Base-by-base conservation (phyloP, 169 alveolate genomes). In the Plasmodium reichenowi region DNA sequence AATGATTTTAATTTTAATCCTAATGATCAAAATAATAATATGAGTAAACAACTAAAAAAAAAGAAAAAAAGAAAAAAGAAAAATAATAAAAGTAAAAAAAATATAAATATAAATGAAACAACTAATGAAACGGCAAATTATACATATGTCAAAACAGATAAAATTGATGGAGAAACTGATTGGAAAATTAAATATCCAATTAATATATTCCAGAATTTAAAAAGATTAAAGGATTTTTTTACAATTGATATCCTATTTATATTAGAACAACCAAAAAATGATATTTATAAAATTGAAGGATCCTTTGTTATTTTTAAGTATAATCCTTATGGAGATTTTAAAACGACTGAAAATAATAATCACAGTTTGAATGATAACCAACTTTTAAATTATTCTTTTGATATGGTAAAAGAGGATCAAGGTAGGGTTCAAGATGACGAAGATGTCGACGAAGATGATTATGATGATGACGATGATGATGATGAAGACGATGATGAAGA, bases 101-200 rank as follows among this genome's bases (percentile, higher is more conserved):
- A 54, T 32, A 75, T 38, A 45, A 29, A 45, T 43, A 68, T 20
- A 12, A 66, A 45, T n/a, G 52, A 38, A 32, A 38, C 67, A 1
- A 22, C 95, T 1, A 88, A 89, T 38, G 96, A 94, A 74, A 91
- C 95, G 5, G 92, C 73, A 17, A 95, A 95, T 38, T 88, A 93
- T 70, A 88, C 94, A 8, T 94, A 91, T 93, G 97, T 98, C 38
- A 96, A 99, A 58, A 99, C 99, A n/a, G 99, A 98, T 90, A 98
- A 99, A 89, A 94, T 99, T 64, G 99, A 99, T 93, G 99, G 99
- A 17, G 99, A 99, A 91, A 99, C 99, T 54, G 99, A 99, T 93
- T 99, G 99, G 99, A 99, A 99, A 94, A 96, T 98, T 67, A 95
- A 99, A 88, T 96, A 97, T 87, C 98, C 99, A 5, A 94, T 98